Evolutionary conservation across 768 basidiomycete genomes (phyloP).

Genomic region (Agrocybe praecox): DNA sequence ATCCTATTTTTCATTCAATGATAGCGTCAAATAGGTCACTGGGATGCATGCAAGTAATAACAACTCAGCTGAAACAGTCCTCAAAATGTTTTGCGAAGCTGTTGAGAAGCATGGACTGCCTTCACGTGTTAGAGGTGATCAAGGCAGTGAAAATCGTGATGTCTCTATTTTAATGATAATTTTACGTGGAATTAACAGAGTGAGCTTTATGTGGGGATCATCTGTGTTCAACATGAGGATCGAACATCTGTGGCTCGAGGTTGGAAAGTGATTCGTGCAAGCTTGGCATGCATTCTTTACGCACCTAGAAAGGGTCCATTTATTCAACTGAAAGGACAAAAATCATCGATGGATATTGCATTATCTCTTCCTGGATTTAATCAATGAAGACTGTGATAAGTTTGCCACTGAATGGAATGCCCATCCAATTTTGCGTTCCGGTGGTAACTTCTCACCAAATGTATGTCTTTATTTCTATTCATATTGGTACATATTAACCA

Average conservation of each 20-base stretch:
- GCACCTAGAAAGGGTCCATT: no score
- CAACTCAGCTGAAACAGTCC: not conserved
- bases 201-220: slow-evolving; percentile 36
- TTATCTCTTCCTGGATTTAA: no score
- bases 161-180: slow-evolving; percentile 19
- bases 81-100: slow-evolving; percentile 6
- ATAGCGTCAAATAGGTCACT: no score
- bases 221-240: slow-evolving; percentile 43
- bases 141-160: slow-evolving; percentile 29
- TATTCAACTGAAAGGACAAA: no score
- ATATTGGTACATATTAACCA: not conserved
- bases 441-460: no score
- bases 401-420: no score
- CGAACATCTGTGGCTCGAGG: slow-evolving; percentile 45
- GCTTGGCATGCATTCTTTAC: slow-evolving; percentile 27
- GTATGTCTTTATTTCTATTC: no score
- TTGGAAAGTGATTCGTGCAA: slow-evolving; percentile 37
- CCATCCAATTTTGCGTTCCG: no score
- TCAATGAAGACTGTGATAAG: no score
- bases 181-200: slow-evolving; percentile 6
- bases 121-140: slow-evolving; percentile 27
- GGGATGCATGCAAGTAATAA: no score
- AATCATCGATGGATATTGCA: no score
- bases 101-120: slow-evolving; percentile 21
- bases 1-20: no score